These are phyloP conservation scores for Aspergillus costaricaensis DNA, from an alignment of 2,329 filamentous ascomycete species.

Conservation along the genomic window DNA sequence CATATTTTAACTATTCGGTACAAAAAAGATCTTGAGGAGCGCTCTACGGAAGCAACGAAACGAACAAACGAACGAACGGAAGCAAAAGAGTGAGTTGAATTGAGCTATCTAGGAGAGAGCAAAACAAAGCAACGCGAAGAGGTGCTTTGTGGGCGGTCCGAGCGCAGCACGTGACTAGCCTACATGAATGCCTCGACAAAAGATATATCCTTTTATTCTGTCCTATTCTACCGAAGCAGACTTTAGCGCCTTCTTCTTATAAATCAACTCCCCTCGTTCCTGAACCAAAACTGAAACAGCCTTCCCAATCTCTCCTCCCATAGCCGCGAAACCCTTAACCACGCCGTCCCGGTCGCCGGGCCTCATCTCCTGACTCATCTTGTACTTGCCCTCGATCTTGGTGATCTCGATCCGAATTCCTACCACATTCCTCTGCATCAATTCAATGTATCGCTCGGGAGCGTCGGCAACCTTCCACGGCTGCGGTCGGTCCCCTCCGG, in stretches of 20 bases:
- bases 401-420: neutral
- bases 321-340: slow-evolving; percentile 55
- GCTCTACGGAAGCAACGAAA: too few relatives aligned
- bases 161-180: too few relatives aligned
- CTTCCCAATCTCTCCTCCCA: slow-evolving; percentile 44
- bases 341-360: slow-evolving; percentile 59
- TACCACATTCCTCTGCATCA: neutral
- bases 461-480: neutral
- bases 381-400: neutral
- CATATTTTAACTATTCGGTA: too few relatives aligned
- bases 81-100: too few relatives aligned
- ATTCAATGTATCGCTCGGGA: neutral
- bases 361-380: slow-evolving; percentile 59
- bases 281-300: slow-evolving; percentile 39
- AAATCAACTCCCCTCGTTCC: slow-evolving; percentile 32
- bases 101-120: too few relatives aligned
- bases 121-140: too few relatives aligned
- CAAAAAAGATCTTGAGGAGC: too few relatives aligned
- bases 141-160: too few relatives aligned
- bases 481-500: neutral
- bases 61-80: too few relatives aligned
- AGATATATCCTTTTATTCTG: too few relatives aligned
- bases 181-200: too few relatives aligned
- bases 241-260: slow-evolving; percentile 9
- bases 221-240: neutral